Evolutionary conservation across 2,329 filamentous ascomycete species (phyloP).

Genomic region (Aspergillus sp.): DNA sequence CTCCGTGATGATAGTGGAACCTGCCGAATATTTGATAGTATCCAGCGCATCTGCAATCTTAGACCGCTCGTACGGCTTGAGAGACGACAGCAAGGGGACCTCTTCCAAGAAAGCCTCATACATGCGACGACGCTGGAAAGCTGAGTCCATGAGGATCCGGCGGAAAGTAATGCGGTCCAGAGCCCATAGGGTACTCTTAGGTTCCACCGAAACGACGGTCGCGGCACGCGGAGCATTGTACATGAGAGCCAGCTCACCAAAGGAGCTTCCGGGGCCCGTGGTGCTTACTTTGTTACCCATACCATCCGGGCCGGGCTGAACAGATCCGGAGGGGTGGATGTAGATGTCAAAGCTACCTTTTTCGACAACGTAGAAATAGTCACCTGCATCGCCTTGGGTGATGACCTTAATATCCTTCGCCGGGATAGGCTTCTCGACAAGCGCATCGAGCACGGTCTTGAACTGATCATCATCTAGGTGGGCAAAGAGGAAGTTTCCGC

Average conservation of each 20-base stretch:
- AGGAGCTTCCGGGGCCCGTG: conserved; percentile 83
- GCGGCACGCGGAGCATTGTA: conserved; percentile 96
- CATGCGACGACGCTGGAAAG: conserved; percentile 90
- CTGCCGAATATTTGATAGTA: conserved; percentile 74
- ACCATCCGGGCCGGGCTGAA: conserved; percentile 74
- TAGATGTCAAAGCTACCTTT: conserved; percentile 85
- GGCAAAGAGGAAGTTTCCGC: conserved; percentile 86
- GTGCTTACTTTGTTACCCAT: conserved; percentile 74
- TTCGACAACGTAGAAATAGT: conserved; percentile 97
- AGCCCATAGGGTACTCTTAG: conserved; percentile 79
- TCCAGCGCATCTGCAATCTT: conserved; percentile 97
- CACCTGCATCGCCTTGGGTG: conserved; percentile 86
- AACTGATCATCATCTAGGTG: conserved; percentile 93
- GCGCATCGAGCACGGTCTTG: conserved; percentile 74
- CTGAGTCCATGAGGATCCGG: conserved; percentile 95
- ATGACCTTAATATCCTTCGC: conserved; percentile 89
- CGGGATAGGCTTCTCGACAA: conserved; percentile 92
- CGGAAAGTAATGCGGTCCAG: conserved; percentile 94
- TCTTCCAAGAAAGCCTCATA: conserved; percentile 96
- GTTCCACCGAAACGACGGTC: conserved; percentile 78
- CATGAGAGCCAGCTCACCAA: conserved; percentile 95
- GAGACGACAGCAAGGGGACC: conserved; percentile 72
- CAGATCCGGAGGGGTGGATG: conserved; percentile 68
- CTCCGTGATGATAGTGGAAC: conserved; percentile 79
- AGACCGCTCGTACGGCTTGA: conserved; percentile 87